phyloP scores from a whole-genome alignment of 768 basidiomycete genomes.

The Flagelloscypha sp. region DNA sequence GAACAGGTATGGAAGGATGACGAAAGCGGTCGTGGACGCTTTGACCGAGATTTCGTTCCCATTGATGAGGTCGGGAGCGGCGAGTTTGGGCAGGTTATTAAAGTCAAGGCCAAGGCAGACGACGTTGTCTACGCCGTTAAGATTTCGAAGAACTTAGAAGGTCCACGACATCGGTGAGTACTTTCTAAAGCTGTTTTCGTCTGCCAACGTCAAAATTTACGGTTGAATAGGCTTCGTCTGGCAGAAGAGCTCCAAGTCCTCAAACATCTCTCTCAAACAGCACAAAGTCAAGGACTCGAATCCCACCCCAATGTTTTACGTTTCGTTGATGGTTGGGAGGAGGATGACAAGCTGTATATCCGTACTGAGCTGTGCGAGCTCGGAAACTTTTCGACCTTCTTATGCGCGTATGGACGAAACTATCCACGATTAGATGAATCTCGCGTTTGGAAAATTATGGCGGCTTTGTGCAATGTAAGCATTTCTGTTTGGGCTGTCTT shows the following conservation, averaged over 20 bases:
- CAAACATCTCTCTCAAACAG: slow-evolving; percentile 54
- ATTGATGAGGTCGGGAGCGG: slow-evolving; percentile 82
- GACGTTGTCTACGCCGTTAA: slow-evolving; percentile 76
- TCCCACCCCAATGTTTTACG: slow-evolving; percentile 76
- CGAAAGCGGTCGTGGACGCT: slow-evolving; percentile 60
- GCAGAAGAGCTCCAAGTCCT: slow-evolving; percentile 93
- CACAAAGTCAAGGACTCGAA: slow-evolving; percentile 21
- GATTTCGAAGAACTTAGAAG: slow-evolving; percentile 88
- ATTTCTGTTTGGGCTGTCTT: slow-evolving; percentile 20
- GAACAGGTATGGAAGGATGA: no score
- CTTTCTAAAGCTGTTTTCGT: slow-evolving; percentile 12
- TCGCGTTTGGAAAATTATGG: slow-evolving; percentile 92
- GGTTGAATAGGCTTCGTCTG: slow-evolving; percentile 57
- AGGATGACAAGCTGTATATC: slow-evolving; percentile 80
- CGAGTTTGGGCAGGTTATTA: slow-evolving; percentile 90
- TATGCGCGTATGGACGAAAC: slow-evolving; percentile 82
- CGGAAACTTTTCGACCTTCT: slow-evolving; percentile 85
- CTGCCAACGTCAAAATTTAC: slow-evolving; percentile 9
- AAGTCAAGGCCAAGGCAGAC: slow-evolving; percentile 61
- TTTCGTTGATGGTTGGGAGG: slow-evolving; percentile 95
- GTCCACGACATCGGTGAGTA: slow-evolving; percentile 79
- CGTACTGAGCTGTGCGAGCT: slow-evolving; percentile 91
- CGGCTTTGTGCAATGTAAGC: slow-evolving; percentile 83
- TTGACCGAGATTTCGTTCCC: slow-evolving; percentile 75
- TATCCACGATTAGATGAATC: slow-evolving; percentile 86